phyloP scores from a whole-genome alignment of 306 rosid species.

The Senna tora region DNA sequence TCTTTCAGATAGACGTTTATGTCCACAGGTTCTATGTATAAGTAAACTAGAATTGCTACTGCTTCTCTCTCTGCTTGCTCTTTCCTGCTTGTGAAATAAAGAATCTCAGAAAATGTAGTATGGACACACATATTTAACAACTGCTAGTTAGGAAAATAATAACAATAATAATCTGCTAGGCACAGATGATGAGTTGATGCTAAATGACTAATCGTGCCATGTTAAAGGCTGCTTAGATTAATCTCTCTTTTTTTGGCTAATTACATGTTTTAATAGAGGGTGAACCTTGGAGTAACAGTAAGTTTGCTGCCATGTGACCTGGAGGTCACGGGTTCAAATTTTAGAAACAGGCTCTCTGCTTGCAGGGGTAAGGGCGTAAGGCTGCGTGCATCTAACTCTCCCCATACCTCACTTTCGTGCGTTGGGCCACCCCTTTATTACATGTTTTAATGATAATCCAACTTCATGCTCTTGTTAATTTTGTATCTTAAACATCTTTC shows the following conservation, averaged over 20 bases:
- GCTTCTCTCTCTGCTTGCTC: slow-evolving; percentile 17
- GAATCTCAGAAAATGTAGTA: slow-evolving; percentile 4
- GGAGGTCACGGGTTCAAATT: too few relatives aligned
- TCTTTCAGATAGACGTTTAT: slow-evolving; percentile 25
- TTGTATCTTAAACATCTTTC: slow-evolving; percentile 11
- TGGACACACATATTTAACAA: slow-evolving; percentile 9
- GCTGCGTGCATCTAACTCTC: too few relatives aligned
- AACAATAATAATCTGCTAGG: too few relatives aligned
- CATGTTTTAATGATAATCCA: slow-evolving; percentile 27
- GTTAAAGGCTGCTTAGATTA: slow-evolving; percentile 15
- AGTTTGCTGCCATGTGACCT: too few relatives aligned
- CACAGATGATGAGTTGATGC: neutral
- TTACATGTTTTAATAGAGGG: slow-evolving; percentile 12
- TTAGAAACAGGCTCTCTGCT: too few relatives aligned
- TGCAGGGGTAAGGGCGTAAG: too few relatives aligned
- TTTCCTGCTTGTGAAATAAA: slow-evolving; percentile 19
- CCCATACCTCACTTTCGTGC: too few relatives aligned
- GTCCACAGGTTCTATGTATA: slow-evolving; percentile 25
- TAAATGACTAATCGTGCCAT: neutral
- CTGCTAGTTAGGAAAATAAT: slow-evolving; percentile 13
- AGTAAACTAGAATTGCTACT: slow-evolving; percentile 12
- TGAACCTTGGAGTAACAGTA: too few relatives aligned
- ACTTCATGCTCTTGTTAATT: slow-evolving; percentile 1
- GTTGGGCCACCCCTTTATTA: too few relatives aligned
- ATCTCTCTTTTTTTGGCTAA: slow-evolving; percentile 11